phyloP scores from a whole-genome alignment of 2,329 filamentous ascomycete genomes.

The Colletotrichum paranaense region DNA sequence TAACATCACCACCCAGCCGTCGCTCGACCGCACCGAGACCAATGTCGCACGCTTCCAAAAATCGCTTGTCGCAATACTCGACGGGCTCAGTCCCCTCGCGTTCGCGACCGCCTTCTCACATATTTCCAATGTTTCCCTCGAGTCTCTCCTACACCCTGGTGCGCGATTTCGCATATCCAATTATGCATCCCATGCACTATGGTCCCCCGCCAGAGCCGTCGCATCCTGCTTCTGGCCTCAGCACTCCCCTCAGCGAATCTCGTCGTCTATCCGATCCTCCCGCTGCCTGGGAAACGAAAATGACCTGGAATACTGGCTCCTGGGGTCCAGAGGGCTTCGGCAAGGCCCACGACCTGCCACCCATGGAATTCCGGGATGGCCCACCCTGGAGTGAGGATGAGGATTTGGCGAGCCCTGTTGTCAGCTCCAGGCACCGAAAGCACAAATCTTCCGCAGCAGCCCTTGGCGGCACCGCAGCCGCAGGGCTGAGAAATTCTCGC shows the following conservation, averaged over 20 bases:
- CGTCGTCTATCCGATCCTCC: conserved; percentile 87
- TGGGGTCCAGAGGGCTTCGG: conserved; percentile 66
- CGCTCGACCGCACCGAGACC: conserved; percentile 73
- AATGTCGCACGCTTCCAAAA: conserved; percentile 81
- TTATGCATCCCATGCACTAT: conserved; percentile 89
- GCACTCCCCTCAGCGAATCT: conserved; percentile 86
- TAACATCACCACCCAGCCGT: conserved; percentile 67
- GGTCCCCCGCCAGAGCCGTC: conserved; percentile 84
- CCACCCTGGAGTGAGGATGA: conserved; percentile 97
- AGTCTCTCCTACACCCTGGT: conserved; percentile 90
- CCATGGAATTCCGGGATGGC: conserved; percentile 87
- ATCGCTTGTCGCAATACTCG: conserved; percentile 87
- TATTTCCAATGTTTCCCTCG: conserved; percentile 86
- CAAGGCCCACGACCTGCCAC: conserved; percentile 75
- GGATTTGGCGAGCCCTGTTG: conserved; percentile 91
- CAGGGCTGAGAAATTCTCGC: conserved; percentile 56
- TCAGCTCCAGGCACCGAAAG: conserved; percentile 86
- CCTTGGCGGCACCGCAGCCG: conserved; percentile 56
- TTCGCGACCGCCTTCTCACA: conserved; percentile 83
- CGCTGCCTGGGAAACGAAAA: conserved; percentile 78
- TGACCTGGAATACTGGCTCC: conserved; percentile 62
- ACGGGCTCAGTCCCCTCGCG: conserved; percentile 74
- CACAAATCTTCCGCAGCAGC: conserved; percentile 76
- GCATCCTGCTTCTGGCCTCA: conserved; percentile 78
- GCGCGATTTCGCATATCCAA: conserved; percentile 93